Conservation (phyloP, 2,329 filamentous ascomycete genomes). For the Fusarium subtropicale region DNA sequence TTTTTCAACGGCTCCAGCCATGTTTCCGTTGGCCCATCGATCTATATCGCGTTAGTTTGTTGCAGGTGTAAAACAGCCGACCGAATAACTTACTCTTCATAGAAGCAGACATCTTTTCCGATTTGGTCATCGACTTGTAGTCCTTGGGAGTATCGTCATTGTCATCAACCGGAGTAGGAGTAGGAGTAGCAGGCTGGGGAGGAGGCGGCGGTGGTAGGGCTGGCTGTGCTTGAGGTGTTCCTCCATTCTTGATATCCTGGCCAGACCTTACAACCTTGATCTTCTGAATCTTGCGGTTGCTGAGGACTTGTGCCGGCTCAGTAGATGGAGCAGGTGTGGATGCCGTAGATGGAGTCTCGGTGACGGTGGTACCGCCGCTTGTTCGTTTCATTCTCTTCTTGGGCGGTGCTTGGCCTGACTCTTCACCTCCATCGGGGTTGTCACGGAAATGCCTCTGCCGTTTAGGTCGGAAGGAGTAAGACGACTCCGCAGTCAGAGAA, state of each 20-base stretch:
- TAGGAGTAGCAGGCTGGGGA: constrained; percentile 18
- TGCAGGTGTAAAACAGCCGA: background rate
- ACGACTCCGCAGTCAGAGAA: constrained; percentile 61
- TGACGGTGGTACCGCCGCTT: constrained; percentile 21
- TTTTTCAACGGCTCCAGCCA: constrained; percentile 70
- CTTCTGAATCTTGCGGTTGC: constrained; percentile 52
- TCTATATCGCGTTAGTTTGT: constrained; percentile 54
- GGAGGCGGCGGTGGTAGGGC: constrained; percentile 1
- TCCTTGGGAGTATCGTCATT: constrained; percentile 62
- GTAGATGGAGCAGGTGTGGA: constrained; percentile 37
- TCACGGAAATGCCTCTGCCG: constrained; percentile 66
- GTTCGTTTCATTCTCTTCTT: constrained; percentile 54
- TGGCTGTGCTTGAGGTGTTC: constrained; percentile 2
- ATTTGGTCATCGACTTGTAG: constrained; percentile 72
- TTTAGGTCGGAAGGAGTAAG: constrained; percentile 66
- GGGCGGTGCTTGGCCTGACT: constrained; percentile 51
- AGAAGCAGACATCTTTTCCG: constrained; percentile 73
- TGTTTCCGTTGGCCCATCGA: constrained; percentile 70
- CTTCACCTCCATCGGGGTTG: constrained; percentile 58
- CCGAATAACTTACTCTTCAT: constrained; percentile 67
- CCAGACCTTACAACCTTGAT: constrained; percentile 54
- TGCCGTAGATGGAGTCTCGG: constrained; percentile 32
- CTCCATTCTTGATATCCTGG: constrained; percentile 48
- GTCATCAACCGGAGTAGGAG: constrained; percentile 44
- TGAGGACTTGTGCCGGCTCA: constrained; percentile 37